Evolutionary conservation across 805 yeast species (phyloP).

Genomic region (Yamadazyma ubonensis): DNA sequence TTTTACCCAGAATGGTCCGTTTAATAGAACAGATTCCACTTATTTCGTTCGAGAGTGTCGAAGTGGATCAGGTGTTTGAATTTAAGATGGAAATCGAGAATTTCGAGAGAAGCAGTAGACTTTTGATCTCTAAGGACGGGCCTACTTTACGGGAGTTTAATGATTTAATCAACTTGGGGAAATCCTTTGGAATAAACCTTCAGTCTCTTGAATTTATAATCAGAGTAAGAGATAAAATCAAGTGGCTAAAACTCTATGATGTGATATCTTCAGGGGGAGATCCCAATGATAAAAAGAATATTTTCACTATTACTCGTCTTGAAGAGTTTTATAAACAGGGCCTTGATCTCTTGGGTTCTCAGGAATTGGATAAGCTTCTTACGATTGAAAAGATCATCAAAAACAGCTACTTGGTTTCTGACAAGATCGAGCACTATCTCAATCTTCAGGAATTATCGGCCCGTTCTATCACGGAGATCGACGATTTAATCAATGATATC

Average conservation of each 20-base stretch:
- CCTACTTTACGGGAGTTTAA: slow-evolving; percentile 45
- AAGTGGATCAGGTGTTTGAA: slow-evolving; percentile 57
- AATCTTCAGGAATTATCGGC: slow-evolving; percentile 13
- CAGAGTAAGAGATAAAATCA: slow-evolving; percentile 33
- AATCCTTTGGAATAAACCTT: slow-evolving; percentile 56
- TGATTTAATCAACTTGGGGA: slow-evolving; percentile 57
- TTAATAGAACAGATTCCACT: slow-evolving; percentile 48
- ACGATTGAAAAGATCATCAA: slow-evolving; percentile 23
- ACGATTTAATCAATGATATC: slow-evolving; percentile 23
- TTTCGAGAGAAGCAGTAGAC: slow-evolving; percentile 48
- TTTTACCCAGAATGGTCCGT: slow-evolving; percentile 25
- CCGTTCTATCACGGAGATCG: slow-evolving; percentile 25
- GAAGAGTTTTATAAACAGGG: slow-evolving; percentile 29
- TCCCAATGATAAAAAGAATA: slow-evolving; percentile 37
- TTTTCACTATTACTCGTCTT: slow-evolving; percentile 32
- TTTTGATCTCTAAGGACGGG: slow-evolving; percentile 32
- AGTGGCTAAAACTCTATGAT: slow-evolving; percentile 33
- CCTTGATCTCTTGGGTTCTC: slow-evolving; percentile 23
- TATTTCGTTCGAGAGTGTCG: slow-evolving; percentile 53
- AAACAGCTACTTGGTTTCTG: slow-evolving; percentile 24
- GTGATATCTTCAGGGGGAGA: slow-evolving; percentile 41
- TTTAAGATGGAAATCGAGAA: slow-evolving; percentile 50
- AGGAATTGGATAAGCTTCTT: slow-evolving; percentile 35
- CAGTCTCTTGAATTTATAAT: slow-evolving; percentile 43
- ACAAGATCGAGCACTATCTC: slow-evolving; percentile 5